Conservation (phyloP, 768 basidiomycete species). For the Psilocybe sp. region DNA sequence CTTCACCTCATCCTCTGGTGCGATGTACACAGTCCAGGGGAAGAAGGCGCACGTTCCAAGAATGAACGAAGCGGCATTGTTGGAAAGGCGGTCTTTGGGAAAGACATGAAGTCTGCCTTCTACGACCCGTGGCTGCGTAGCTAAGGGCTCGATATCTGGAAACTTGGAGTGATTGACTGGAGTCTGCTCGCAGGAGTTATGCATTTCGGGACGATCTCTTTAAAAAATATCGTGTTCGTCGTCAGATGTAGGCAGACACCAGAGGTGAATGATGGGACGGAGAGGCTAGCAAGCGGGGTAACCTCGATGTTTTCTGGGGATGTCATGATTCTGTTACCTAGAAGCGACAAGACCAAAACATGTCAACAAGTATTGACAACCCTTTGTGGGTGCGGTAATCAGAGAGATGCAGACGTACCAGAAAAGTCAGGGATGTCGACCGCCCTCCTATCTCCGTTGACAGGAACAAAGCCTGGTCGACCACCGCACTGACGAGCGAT, state of each 20-base stretch:
- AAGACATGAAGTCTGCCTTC: conserved; percentile 24
- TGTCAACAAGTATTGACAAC: too few relatives aligned
- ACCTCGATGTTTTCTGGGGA: too few relatives aligned
- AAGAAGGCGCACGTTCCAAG: conserved; percentile 50
- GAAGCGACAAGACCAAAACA: too few relatives aligned
- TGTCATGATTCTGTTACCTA: too few relatives aligned
- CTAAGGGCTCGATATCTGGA: conserved; percentile 5
- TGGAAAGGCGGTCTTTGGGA: conserved; percentile 43
- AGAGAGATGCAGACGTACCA: too few relatives aligned
- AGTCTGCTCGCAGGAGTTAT: conserved; percentile 51
- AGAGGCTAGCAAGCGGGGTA: too few relatives aligned
- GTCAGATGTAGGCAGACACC: background rate
- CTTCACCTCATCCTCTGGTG: conserved; percentile 32
- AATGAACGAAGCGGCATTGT: conserved; percentile 48
- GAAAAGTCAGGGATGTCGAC: too few relatives aligned
- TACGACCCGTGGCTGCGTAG: conserved; percentile 35
- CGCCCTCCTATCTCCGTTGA: too few relatives aligned
- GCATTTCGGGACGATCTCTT: conserved; percentile 74
- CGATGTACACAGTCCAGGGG: conserved; percentile 49
- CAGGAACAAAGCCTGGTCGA: too few relatives aligned
- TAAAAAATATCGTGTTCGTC: background rate
- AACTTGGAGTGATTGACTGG: conserved; percentile 20
- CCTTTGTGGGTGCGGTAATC: too few relatives aligned
- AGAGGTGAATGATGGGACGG: too few relatives aligned
- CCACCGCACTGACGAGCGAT: too few relatives aligned